Conservation (phyloP, 2,329 filamentous ascomycete genomes). For the Aureobasidium sp. region DNA sequence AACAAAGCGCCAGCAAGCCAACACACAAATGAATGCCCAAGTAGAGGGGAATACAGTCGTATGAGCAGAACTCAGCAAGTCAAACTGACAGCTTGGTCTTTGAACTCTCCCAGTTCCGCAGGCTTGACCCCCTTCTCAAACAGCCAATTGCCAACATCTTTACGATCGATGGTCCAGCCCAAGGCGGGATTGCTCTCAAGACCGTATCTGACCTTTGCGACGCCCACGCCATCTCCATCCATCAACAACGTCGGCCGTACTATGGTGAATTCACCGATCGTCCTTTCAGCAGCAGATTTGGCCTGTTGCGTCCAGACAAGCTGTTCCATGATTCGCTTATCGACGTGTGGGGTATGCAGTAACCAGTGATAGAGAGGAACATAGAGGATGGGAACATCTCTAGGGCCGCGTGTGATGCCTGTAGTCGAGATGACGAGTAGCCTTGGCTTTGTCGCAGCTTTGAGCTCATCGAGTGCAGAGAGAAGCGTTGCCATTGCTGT, state of each 20-base stretch:
- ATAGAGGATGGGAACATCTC: slow-evolving; percentile 30
- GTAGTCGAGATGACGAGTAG: slow-evolving; percentile 31
- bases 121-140: slow-evolving; percentile 27
- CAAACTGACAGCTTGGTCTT: slow-evolving; percentile 27
- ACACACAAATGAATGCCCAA: too few species aligned
- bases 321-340: slow-evolving; percentile 31
- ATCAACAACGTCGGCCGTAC: slow-evolving; percentile 31
- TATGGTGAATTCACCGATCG: slow-evolving; percentile 25
- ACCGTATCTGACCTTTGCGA: slow-evolving; percentile 26
- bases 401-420: slow-evolving; percentile 24
- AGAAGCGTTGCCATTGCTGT: slow-evolving; percentile 25
- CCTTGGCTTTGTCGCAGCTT: slow-evolving; percentile 20
- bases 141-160: slow-evolving; percentile 34
- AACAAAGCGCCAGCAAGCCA: too few species aligned
- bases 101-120: slow-evolving; percentile 21
- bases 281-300: slow-evolving; percentile 16
- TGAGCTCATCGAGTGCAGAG: slow-evolving; percentile 21
- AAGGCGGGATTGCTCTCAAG: slow-evolving; percentile 26
- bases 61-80: slow-evolving; percentile 22
- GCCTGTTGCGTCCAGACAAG: slow-evolving; percentile 22
- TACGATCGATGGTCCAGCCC: slow-evolving; percentile 30
- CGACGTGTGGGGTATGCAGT: slow-evolving; percentile 29
- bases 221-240: slow-evolving; percentile 23
- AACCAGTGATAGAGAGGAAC: slow-evolving; percentile 29
- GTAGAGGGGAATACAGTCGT: too few species aligned